Percentiles rank a stretch among this genome's conserved stretches.
Conservation (phyloP, 2,329 filamentous ascomycete genomes). For the Sporothrix pseudoabietina region DNA sequence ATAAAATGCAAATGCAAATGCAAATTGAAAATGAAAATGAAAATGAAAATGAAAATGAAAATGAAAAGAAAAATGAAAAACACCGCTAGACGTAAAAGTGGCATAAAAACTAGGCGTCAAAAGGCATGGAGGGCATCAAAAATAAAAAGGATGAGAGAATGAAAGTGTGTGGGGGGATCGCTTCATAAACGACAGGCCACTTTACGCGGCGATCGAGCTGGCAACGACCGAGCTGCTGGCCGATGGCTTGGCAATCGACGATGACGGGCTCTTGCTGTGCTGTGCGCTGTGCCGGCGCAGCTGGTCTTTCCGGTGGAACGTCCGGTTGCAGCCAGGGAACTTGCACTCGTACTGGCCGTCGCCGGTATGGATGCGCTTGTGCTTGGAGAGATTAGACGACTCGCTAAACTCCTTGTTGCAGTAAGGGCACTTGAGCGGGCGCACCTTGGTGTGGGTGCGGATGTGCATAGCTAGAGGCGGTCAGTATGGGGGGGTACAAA, state of each 20-base stretch:
- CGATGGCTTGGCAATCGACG: constrained; percentile 11
- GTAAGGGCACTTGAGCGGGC: constrained; percentile 60
- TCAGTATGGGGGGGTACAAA: background rate
- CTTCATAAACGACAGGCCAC: background rate
- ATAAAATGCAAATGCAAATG: background rate
- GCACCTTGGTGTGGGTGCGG: constrained; percentile 66
- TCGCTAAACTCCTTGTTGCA: constrained; percentile 64
- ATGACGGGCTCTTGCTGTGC: constrained; percentile 37
- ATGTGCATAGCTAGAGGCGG: constrained; percentile 62
- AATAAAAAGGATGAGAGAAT: background rate
- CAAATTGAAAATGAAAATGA: background rate
- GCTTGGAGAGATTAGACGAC: constrained; percentile 68
- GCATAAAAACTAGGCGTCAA: background rate
- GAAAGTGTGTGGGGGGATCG: background rate
- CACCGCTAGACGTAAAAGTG: background rate
- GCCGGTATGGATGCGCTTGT: constrained; percentile 62
- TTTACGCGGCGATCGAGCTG: background rate
- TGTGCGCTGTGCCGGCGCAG: constrained; percentile 57
- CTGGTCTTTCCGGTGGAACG: constrained; percentile 63
- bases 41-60: background rate
- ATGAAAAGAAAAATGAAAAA: background rate
- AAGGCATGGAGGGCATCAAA: background rate
- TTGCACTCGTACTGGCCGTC: constrained; percentile 55
- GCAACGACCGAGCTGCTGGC: background rate
- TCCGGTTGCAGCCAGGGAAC: constrained; percentile 53